phyloP scores from a whole-genome alignment of 345 rosid species.

The Angophora floribunda region DNA sequence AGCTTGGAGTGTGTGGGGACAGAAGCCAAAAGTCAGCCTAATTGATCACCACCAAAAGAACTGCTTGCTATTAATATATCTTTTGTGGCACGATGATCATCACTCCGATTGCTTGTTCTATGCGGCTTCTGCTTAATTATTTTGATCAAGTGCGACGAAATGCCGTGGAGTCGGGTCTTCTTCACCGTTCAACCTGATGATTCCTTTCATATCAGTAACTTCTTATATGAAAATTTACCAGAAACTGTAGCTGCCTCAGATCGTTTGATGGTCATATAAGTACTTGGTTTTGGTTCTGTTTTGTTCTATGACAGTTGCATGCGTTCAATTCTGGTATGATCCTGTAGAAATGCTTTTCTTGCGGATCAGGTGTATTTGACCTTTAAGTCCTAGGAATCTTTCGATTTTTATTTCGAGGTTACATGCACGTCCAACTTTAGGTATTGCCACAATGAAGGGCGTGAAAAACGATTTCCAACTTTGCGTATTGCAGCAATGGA shows the following conservation, averaged over 20 bases:
- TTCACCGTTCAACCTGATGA: background rate
- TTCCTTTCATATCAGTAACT: background rate
- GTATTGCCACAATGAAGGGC: too few relatives aligned
- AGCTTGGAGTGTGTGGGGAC: background rate
- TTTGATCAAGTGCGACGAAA: background rate
- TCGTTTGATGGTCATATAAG: background rate
- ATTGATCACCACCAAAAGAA: background rate
- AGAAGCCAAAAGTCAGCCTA: background rate
- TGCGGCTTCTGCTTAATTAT: background rate
- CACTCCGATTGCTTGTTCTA: background rate
- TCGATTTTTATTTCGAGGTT: background rate
- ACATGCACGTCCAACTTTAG: background rate
- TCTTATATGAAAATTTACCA: background rate
- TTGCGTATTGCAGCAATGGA: background rate
- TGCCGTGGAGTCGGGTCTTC: background rate
- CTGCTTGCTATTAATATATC: background rate
- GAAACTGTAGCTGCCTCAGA: background rate
- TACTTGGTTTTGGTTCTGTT: background rate
- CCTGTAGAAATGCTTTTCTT: background rate
- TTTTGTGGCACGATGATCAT: background rate
- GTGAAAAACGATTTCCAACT: background rate
- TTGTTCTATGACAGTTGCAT: background rate
- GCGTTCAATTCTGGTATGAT: background rate
- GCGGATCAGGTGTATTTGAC: background rate
- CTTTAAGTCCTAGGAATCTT: background rate